A percentile compares a stretch with the other conserved stretches of the same genome.
Conservation (phyloP, 306 rosid genomes). For the Crotalaria pallida region DNA sequence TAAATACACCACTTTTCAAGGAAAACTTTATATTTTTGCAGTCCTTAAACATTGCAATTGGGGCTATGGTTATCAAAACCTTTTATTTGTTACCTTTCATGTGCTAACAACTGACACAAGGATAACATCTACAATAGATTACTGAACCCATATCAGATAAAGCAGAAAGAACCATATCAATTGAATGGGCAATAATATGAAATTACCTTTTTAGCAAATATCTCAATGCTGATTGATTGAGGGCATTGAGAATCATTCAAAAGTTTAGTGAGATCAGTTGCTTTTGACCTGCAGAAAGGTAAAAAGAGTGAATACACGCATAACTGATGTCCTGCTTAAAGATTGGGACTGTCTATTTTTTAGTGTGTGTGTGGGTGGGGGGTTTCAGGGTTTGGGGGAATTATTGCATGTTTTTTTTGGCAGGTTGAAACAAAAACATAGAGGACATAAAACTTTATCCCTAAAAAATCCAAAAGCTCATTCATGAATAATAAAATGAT, state of each 20-base stretch:
- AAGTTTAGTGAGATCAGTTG: conserved; percentile 51
- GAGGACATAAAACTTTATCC: conserved; percentile 6
- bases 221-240: conserved; percentile 56
- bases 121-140: not conserved
- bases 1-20: too few relatives aligned
- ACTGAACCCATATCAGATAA: conserved; percentile 6
- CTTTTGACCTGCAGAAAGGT: conserved; percentile 60
- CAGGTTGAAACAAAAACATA: not conserved
- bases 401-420: not conserved
- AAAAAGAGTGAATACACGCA: conserved; percentile 16
- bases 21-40: too few relatives aligned
- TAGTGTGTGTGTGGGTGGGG: too few relatives aligned
- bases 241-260: conserved; percentile 55
- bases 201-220: conserved; percentile 66
- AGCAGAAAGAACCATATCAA: not conserved
- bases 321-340: conserved; percentile 1
- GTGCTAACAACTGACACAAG: not conserved
- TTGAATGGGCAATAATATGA: not conserved
- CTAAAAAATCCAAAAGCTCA: not conserved
- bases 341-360: conserved; percentile 6
- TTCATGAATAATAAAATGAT: conserved; percentile 4
- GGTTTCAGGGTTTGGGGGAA: too few relatives aligned
- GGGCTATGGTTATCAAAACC: too few relatives aligned
- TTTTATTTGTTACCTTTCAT: conserved; percentile 5
- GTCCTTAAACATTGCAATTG: too few relatives aligned